Evolutionary conservation across 176 grass and related monocot genomes (phyloP), one percentile per base, ranked within the genome.

Genomic region (Juncus effusus): DNA sequence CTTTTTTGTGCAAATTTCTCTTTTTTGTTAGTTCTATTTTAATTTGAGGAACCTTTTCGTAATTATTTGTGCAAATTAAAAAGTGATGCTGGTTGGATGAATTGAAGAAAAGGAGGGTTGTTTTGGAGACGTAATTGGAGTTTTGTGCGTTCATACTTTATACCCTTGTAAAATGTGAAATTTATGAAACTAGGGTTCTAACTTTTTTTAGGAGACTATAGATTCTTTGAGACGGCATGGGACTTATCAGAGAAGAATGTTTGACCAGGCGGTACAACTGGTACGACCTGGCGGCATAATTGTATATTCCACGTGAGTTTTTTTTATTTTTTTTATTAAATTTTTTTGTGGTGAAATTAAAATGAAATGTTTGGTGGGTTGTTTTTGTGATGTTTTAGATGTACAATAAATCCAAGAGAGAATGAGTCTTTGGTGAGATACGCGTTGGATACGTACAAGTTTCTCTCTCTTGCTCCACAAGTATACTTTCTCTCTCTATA

Each of bases 361-460:
- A 36, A 45, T 41, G 6, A 66, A 73, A 16, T 12, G 16, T 13
- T 13, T 7, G 9, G 7, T 65, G n/a, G 64, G 28, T 56, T 55
- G 38, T 35, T 49, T 68, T 16, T 38, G 28, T 3, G 2, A 36
- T 77, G 9, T 86, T 80, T 75, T 74, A 96, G 93, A 59, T 96
- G 93, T 85, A 96, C 93, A 10, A 89, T 96, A 84, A 96, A 96
- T 74, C 93, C 93, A 55, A 87, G 93, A 63, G 93, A 96, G 64
- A 96, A 91, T 37, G 93, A 96, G 72, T 74, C 85, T 61, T 86
- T 96, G 75, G 88, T 96, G 38, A 80, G 88, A 74, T 96, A 96
- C 79, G 93, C 93, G 51, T 81, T 96, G 59, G 88, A 91, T 80
- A 86, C 75, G 9, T 89, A 96, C 74, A 81, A 89, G 60, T 92